Evolutionary conservation across 164 flowering plant species (phyloP).

Genomic region (Hamamelis virginiana): DNA sequence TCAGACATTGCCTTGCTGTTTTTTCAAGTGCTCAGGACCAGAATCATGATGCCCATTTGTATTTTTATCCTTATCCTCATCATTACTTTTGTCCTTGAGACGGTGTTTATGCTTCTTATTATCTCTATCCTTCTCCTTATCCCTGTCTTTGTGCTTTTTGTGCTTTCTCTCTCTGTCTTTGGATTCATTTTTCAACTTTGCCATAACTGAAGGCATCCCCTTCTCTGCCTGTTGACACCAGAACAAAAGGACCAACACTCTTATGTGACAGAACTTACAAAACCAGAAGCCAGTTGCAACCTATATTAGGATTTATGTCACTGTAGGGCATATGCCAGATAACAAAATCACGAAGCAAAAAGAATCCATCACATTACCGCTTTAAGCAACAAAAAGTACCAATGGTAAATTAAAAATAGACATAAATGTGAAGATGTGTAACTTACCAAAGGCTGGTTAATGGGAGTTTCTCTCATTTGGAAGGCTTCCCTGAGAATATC

Average conservation of each 20-base stretch:
- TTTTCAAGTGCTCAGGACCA: slow-evolving; percentile 28
- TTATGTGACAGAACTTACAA: neutral
- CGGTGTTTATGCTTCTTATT: slow-evolving; percentile 48
- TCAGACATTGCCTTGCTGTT: slow-evolving; percentile 39
- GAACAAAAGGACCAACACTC: neutral
- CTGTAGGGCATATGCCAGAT: no score
- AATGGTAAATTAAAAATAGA: no score
- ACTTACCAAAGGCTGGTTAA: slow-evolving; percentile 35
- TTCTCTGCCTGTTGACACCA: slow-evolving; percentile 36
- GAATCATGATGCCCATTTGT: slow-evolving; percentile 31
- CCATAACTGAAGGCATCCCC: slow-evolving; percentile 36
- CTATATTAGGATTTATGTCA: no score
- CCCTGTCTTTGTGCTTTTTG: slow-evolving; percentile 39
- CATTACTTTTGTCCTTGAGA: slow-evolving; percentile 36
- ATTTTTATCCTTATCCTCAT: slow-evolving; percentile 38
- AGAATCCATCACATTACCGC: no score
- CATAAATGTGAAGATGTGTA: slow-evolving; percentile 11
- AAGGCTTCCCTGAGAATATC: slow-evolving; percentile 48
- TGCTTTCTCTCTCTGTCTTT: slow-evolving; percentile 47
- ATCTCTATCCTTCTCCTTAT: slow-evolving; percentile 40
- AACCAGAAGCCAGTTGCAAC: no score
- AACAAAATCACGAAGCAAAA: no score
- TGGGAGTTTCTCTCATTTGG: slow-evolving; percentile 37
- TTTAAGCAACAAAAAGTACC: no score
- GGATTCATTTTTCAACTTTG: slow-evolving; percentile 34